Conservation (phyloP, 768 basidiomycete species). For the Myochromella boudieri region DNA sequence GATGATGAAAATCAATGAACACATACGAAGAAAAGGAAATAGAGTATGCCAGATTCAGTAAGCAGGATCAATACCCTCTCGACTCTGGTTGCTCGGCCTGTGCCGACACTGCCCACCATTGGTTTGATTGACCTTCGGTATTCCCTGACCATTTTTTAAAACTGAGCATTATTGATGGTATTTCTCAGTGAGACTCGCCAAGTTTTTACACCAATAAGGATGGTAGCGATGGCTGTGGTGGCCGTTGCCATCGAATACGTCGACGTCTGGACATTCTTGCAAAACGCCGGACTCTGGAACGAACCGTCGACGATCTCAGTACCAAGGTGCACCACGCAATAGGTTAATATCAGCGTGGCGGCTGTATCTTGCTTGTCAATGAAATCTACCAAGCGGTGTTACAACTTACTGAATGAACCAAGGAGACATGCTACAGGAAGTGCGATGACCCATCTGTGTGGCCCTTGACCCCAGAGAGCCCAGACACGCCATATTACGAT, state of each 20-base stretch:
- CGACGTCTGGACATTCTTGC: constrained; percentile 7
- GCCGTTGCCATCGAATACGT: constrained; percentile 4
- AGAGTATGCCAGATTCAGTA: constrained; percentile 8
- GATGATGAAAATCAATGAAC: neutral
- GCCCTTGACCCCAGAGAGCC: constrained; percentile 1
- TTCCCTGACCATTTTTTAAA: constrained; percentile 1
- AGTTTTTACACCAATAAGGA: constrained; percentile 4
- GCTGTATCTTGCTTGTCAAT: neutral
- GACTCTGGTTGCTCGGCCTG: neutral
- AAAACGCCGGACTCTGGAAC: constrained; percentile 10
- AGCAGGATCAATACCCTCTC: constrained; percentile 7
- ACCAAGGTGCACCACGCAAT: constrained; percentile 6
- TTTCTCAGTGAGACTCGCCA: constrained; percentile 1
- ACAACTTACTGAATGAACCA: constrained; percentile 4
- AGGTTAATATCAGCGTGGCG: constrained; percentile 4
- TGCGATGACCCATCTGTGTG: neutral
- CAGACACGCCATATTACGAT: constrained; percentile 9
- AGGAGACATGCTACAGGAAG: neutral
- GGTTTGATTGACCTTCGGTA: neutral
- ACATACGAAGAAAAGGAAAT: constrained; percentile 13
- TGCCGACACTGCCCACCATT: neutral
- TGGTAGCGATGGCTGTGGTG: constrained; percentile 8
- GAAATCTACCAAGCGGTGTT: neutral
- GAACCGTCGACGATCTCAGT: constrained; percentile 9
- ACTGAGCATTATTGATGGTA: neutral